Evolutionary conservation across 108 stramenopile genomes (phyloP).

Genomic region (Discostella stelligeroides): DNA sequence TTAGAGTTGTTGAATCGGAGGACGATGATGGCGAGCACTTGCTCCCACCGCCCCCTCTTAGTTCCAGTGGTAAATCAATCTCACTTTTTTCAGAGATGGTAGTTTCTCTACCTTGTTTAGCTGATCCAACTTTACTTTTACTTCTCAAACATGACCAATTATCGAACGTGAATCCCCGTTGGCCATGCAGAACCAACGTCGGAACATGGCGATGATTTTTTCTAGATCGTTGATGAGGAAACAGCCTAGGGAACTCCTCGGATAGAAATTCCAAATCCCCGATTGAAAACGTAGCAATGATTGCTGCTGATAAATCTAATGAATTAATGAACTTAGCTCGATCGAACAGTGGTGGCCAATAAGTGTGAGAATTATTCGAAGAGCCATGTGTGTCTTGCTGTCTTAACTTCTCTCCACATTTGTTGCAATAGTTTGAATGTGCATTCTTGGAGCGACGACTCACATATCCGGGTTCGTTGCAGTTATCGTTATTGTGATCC

Average conservation of each 20-base stretch:
- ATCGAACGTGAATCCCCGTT: conserved; percentile 49
- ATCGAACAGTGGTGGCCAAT: conserved; percentile 50
- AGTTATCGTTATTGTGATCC: background rate
- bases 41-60: background rate
- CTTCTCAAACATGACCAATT: background rate
- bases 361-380: background rate
- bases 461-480: background rate
- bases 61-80: background rate
- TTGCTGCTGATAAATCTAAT: conserved; percentile 66
- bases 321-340: conserved; percentile 61
- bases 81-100: background rate
- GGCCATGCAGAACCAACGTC: conserved; percentile 76
- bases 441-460: background rate
- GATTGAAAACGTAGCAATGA: conserved; percentile 68
- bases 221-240: conserved; percentile 26
- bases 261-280: conserved; percentile 44
- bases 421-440: conserved; percentile 29
- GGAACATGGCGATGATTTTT: conserved; percentile 45
- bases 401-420: conserved; percentile 31
- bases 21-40: conserved; percentile 1
- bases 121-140: background rate
- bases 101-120: background rate
- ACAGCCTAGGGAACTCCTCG: conserved; percentile 41
- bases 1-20: background rate
- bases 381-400: background rate